A percentile compares a stretch with the other conserved stretches of the same genome.
Evolutionary conservation across 2,329 filamentous ascomycete genomes (phyloP).

Genomic region (Colletotrichum tamarilloi): DNA sequence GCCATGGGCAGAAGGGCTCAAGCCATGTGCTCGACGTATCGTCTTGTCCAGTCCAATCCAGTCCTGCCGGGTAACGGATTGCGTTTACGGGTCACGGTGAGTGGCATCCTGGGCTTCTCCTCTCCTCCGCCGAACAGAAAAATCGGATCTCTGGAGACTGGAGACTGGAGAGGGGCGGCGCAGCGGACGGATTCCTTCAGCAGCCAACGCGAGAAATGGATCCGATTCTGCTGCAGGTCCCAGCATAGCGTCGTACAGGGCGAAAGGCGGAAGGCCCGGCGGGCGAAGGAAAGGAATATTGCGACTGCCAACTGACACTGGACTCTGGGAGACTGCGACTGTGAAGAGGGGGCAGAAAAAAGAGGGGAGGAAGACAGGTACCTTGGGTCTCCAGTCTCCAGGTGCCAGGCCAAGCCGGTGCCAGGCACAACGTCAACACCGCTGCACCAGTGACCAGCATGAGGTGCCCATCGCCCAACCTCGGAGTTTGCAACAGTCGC

Average conservation of each 20-base stretch:
- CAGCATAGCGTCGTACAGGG: conserved; percentile 30
- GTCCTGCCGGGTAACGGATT: neutral
- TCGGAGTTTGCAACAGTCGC: conserved; percentile 7
- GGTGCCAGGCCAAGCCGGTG: neutral
- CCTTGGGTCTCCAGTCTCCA: too few species aligned
- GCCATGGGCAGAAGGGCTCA: neutral
- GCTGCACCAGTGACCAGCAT: neutral
- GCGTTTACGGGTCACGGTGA: neutral
- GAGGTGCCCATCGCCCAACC: neutral
- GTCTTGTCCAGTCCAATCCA: neutral
- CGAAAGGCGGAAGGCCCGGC: conserved; percentile 26
- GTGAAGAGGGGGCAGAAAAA: neutral
- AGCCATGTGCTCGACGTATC: neutral
- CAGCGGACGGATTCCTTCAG: conserved; percentile 30
- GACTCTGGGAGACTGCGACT: neutral
- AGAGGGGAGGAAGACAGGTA: conserved; percentile 5
- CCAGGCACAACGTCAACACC: conserved; percentile 14
- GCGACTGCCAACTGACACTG: neutral
- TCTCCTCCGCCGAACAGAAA: conserved; percentile 20
- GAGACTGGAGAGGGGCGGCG: conserved; percentile 23
- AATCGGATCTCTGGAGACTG: conserved; percentile 18
- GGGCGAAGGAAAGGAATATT: neutral
- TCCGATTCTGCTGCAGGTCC: conserved; percentile 33
- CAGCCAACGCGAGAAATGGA: conserved; percentile 29
- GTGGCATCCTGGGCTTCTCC: neutral